Conservation (phyloP, 441 rosid species). For the Daphne laureola region DNA sequence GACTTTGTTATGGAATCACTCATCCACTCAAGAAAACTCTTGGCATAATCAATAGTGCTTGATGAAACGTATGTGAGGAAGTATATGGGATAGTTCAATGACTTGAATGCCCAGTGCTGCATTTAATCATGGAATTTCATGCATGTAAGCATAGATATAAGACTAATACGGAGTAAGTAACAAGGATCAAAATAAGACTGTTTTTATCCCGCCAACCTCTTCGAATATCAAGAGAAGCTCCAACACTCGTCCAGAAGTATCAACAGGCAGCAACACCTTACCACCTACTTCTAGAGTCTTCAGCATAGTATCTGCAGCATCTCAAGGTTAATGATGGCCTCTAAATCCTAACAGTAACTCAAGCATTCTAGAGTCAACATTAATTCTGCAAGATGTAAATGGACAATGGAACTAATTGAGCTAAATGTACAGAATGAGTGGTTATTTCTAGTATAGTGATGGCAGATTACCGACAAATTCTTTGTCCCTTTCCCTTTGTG, state of each 20-base stretch:
- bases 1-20: conserved; percentile 95
- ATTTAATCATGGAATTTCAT: conserved; percentile 25
- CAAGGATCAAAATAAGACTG: background rate
- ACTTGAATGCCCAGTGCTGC: conserved; percentile 67
- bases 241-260: conserved; percentile 84
- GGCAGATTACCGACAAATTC: conserved; percentile 59
- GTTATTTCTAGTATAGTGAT: background rate
- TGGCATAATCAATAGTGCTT: conserved; percentile 90
- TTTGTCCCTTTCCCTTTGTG: conserved; percentile 85
- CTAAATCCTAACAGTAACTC: background rate
- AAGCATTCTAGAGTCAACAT: background rate
- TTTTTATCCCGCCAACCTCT: conserved; percentile 42
- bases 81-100: conserved; percentile 69
- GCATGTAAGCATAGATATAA: conserved; percentile 13
- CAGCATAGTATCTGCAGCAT: conserved; percentile 34
- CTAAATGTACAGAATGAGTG: too few relatives aligned
- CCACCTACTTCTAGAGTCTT: conserved; percentile 82
- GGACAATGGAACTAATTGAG: too few relatives aligned
- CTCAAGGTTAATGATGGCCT: background rate
- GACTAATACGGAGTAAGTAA: background rate
- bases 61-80: conserved; percentile 85
- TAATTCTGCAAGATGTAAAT: too few relatives aligned
- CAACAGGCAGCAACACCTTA: conserved; percentile 85
- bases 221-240: conserved; percentile 87
- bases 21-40: conserved; percentile 99